Percentiles rank a stretch among this genome's conserved stretches.
phyloP scores from a whole-genome alignment of 176 grass and related monocot genomes.

The Oryza glumipatula region DNA sequence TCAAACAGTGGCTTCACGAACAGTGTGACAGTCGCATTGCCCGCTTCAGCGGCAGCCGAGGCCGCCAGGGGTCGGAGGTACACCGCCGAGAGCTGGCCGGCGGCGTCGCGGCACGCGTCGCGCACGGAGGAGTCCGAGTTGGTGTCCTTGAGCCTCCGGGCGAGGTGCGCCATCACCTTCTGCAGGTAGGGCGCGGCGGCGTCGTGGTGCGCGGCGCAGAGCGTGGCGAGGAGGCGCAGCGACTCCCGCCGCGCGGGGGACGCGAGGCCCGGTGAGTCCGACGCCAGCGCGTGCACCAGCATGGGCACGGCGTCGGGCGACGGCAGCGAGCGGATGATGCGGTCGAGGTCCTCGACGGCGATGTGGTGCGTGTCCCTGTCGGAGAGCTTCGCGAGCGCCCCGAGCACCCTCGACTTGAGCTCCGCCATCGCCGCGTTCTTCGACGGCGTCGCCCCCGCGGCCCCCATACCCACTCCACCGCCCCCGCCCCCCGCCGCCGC shows the following conservation, averaged over 20 bases:
- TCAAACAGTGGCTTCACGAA: slow-evolving; percentile 94
- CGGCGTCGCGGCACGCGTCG: slow-evolving; percentile 74
- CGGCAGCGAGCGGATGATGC: slow-evolving; percentile 75
- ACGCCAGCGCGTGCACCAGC: slow-evolving; percentile 72
- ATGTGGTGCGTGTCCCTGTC: slow-evolving; percentile 97
- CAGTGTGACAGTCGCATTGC: slow-evolving; percentile 55
- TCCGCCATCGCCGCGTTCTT: slow-evolving; percentile 81
- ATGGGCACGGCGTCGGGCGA: slow-evolving; percentile 81
- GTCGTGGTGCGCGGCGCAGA: slow-evolving; percentile 70
- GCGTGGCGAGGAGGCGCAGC: slow-evolving; percentile 64
- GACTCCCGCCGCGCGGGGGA: slow-evolving; percentile 68
- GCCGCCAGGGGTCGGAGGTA: slow-evolving; percentile 61
- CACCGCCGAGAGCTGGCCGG: slow-evolving; percentile 64
- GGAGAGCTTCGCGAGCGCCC: slow-evolving; percentile 81
- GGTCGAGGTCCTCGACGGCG: slow-evolving; percentile 85
- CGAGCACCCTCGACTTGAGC: slow-evolving; percentile 85
- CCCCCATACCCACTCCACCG: too few species aligned
- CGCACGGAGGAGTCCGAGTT: slow-evolving; percentile 77
- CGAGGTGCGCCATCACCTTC: slow-evolving; percentile 77
- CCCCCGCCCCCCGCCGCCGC: background rate
- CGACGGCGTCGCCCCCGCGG: slow-evolving; percentile 29
- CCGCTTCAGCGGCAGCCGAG: slow-evolving; percentile 8
- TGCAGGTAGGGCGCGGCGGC: slow-evolving; percentile 62
- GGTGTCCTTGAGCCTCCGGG: slow-evolving; percentile 79
- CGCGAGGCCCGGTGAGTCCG: slow-evolving; percentile 56